Conservation (phyloP, 2,329 filamentous ascomycete genomes). For the Pseudocercospora fuligena region DNA sequence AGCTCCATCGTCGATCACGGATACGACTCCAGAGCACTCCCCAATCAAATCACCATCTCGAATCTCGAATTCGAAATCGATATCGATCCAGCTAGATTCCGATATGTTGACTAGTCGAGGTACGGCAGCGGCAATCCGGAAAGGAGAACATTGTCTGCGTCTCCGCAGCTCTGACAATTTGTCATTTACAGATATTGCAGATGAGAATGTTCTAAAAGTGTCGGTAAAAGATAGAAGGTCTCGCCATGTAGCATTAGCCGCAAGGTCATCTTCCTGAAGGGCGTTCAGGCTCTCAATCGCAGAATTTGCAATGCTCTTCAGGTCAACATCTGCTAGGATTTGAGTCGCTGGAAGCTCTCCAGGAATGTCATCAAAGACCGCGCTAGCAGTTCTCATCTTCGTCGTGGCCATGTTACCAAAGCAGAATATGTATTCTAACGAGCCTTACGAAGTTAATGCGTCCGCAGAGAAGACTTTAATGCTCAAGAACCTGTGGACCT, state of each 20-base stretch:
- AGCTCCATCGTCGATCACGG: constrained; percentile 38
- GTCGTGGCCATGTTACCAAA: neutral
- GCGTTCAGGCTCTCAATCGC: constrained; percentile 27
- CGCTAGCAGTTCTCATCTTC: constrained; percentile 16
- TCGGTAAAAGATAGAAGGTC: constrained; percentile 63
- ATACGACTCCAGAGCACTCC: constrained; percentile 42
- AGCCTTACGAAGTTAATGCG: no score
- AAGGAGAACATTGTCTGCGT: constrained; percentile 40
- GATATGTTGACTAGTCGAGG: constrained; percentile 35
- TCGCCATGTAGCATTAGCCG: constrained; percentile 50
- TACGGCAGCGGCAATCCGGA: constrained; percentile 19
- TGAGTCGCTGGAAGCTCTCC: constrained; percentile 27
- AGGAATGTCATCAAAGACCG: constrained; percentile 32
- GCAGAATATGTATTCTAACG: no score
- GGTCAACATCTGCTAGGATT: constrained; percentile 26
- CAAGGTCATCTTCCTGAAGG: constrained; percentile 23
- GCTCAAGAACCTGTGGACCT: no score
- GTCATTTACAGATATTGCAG: constrained; percentile 47
- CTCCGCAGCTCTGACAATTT: constrained; percentile 42
- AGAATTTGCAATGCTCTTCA: constrained; percentile 20
- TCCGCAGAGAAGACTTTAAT: no score
- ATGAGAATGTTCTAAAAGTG: constrained; percentile 61
- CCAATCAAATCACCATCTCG: constrained; percentile 30
- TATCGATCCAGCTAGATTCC: constrained; percentile 28
- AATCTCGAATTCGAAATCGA: constrained; percentile 40